Evolutionary conservation across 768 basidiomycete genomes (phyloP), one percentile per base, ranked within the genome.

Genomic region (Auriscalpium vulgare): DNA sequence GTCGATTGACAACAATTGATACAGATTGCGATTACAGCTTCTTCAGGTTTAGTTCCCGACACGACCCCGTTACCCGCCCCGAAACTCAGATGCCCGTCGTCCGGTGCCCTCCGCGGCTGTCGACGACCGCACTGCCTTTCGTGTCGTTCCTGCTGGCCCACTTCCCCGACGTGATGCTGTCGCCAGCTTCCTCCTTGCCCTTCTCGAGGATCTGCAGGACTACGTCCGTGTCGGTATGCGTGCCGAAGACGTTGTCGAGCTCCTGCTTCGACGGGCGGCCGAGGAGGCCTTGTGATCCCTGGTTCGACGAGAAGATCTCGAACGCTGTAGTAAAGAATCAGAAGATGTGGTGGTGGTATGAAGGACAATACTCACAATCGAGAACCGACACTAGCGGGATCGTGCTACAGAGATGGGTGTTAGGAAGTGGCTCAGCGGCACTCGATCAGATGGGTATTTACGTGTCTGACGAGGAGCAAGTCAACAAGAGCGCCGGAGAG

Each of bases 211-310:
- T 75, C 19, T 67, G 66, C 48, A 70, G 65, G 44, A 88, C 70
- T 9, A 87, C 84, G 2, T 88, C 88, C 17, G 74, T 67, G 44
- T 91, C 84, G 49, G 83, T 84, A 62, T 74, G 68, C 3, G 85
- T 79, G 16, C 76, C 82, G 61, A 95, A 94, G 37, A 73, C 73
- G 54, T 71, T 85, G 45, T 91, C 88, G 55, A 95, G 82, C 64
- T 91, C 84, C 67, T 94, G 92, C 50, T 87, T 83, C n/a, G 90
- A 92, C 10, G 88, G 77, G 52, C 76, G 75, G 29, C 83, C 80
- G 38, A 91, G 78, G 53, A 83, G 68, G n/a, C 91, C 92, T 70
- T 93, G 90, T 5, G 78, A 69, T 11, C 91, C 91, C 68, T 91
- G 88, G 21, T 70, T 69, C 17, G 89, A 85, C 66, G 78, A 73